Percentiles rank a stretch among this genome's conserved stretches.
phyloP scores from a whole-genome alignment of 78 protist genomes.

The Planoprotostelium fungivorum region DNA sequence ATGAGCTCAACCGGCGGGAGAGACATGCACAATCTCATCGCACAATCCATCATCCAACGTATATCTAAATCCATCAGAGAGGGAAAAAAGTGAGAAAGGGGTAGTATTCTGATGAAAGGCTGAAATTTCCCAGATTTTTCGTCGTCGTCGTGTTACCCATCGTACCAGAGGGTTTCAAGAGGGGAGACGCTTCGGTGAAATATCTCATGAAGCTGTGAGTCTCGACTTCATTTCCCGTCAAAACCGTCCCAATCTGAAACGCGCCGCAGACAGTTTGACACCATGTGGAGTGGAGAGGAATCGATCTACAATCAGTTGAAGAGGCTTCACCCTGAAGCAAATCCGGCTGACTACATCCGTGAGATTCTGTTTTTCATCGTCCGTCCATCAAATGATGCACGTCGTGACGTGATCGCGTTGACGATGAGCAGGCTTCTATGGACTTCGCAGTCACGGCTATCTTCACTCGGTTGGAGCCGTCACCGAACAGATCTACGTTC shows the following conservation, averaged over 20 bases:
- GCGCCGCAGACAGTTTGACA: slow-evolving; percentile 33
- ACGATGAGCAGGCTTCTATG: not conserved
- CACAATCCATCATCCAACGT: slow-evolving; percentile 18
- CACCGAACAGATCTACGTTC: slow-evolving; percentile 73
- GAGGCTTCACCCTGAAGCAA: slow-evolving; percentile 13
- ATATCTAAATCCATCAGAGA: slow-evolving; percentile 12
- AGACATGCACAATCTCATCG: slow-evolving; percentile 41
- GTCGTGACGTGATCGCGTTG: not conserved
- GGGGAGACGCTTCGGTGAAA: slow-evolving; percentile 8
- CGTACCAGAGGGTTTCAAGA: slow-evolving; percentile 32
- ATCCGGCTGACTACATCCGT: slow-evolving; percentile 2
- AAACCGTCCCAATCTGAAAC: too few relatives aligned
- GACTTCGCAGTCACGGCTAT: slow-evolving; percentile 15
- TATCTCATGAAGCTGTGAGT: slow-evolving; percentile 3
- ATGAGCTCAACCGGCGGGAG: slow-evolving; percentile 41
- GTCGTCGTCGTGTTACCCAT: slow-evolving; percentile 35
- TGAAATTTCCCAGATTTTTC: not conserved
- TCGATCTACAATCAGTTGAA: slow-evolving; percentile 22
- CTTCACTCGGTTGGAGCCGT: not conserved
- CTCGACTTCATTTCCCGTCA: not conserved
- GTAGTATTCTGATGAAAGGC: not conserved
- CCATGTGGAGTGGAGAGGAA: slow-evolving; percentile 29
- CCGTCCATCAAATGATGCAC: too few relatives aligned
- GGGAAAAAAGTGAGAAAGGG: slow-evolving; percentile 6
- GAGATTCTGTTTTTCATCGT: not conserved